Evolutionary conservation across 129 eudicot species (phyloP), one percentile per base, ranked within the genome.

Genomic region (Flaveria linearis): DNA sequence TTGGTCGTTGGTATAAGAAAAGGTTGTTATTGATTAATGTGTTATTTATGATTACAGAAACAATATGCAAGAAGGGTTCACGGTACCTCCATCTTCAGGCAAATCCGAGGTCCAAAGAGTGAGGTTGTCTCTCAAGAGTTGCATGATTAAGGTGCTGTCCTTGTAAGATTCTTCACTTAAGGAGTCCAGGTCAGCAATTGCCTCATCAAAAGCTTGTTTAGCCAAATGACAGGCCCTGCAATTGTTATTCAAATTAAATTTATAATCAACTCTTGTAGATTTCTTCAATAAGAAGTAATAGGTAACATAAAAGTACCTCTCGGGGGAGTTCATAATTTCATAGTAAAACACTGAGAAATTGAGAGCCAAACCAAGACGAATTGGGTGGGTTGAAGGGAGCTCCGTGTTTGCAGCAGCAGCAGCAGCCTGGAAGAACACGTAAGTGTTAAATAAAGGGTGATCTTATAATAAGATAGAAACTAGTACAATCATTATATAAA

Each of bases 151-250:
- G 66, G 99, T 94, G 89, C 97, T 91, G 76, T 94, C 99, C 75
- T 94, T 94, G 87, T 94, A 94, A 17, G 99, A 94, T 75, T 91
- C 97, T 82, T 94, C 97, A 46, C 99, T 89, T 83, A 94, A 85
- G 36, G 99, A 88, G 79, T 94, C 99, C 85, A 94, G 74, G 81
- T 94, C 97, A 64, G 97, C 88, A 71, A 94, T 94, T 50, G 99
- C 97, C 86, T 94, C 99, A 60, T 94, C 99, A 84, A 94, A 94
- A 45, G 99, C 99, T 91, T 91, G 99, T 76, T 94, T 94, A 57
- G 99, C 99, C 89, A 94, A 85, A 80, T 94, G 97, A 78, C 97
- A 94, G 3, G 99, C 99, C 88, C 99, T 91, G 84, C 71, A 78
- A 60, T 80, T 41, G 53, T 70, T 45, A 69, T 53, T 52, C 22